Percentiles rank a stretch among this genome's conserved stretches.
Conservation (phyloP, 768 basidiomycete species). For the Cantharellus anzutake region DNA sequence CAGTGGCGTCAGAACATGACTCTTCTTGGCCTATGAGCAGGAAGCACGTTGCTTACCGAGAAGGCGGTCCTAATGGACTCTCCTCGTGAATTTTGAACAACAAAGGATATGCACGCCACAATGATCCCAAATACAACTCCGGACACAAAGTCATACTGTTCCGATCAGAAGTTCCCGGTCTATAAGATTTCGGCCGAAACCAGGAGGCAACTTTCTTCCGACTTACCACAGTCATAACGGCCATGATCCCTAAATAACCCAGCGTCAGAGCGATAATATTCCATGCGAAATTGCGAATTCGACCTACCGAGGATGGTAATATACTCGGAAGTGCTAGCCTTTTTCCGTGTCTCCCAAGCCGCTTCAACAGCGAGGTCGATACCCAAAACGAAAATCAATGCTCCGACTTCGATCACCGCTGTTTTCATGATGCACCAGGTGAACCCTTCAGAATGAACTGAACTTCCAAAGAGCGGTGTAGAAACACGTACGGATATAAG, state of each 20-base stretch:
- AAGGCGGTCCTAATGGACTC: slow-evolving; percentile 69
- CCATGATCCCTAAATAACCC: not conserved
- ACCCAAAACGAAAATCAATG: slow-evolving; percentile 86
- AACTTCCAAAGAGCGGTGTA: not conserved
- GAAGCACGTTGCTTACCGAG: slow-evolving; percentile 16
- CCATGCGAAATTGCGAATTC: not conserved
- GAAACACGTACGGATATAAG: slow-evolving; percentile 59
- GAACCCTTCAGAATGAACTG: not conserved
- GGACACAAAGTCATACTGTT: slow-evolving; percentile 75
- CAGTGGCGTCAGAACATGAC: not conserved
- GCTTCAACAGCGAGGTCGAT: slow-evolving; percentile 92
- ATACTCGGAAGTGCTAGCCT: slow-evolving; percentile 71
- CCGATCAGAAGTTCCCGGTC: too few species aligned
- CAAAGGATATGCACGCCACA: slow-evolving; percentile 91
- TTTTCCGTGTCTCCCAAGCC: slow-evolving; percentile 83
- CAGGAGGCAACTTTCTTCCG: slow-evolving; percentile 37
- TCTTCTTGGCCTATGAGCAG: not conserved
- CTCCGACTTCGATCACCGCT: slow-evolving; percentile 78
- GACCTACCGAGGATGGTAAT: slow-evolving; percentile 60
- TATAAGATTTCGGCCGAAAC: too few species aligned
- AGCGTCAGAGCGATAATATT: not conserved
- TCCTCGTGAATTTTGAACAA: slow-evolving; percentile 81
- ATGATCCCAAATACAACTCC: slow-evolving; percentile 87
- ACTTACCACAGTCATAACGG: slow-evolving; percentile 34
- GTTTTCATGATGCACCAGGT: slow-evolving; percentile 14